A percentile compares a stretch with the other conserved stretches of the same genome.
These are phyloP conservation scores for Ogataea sp. DNA, from an alignment of 805 yeast genomes.

Conservation along the genomic window DNA sequence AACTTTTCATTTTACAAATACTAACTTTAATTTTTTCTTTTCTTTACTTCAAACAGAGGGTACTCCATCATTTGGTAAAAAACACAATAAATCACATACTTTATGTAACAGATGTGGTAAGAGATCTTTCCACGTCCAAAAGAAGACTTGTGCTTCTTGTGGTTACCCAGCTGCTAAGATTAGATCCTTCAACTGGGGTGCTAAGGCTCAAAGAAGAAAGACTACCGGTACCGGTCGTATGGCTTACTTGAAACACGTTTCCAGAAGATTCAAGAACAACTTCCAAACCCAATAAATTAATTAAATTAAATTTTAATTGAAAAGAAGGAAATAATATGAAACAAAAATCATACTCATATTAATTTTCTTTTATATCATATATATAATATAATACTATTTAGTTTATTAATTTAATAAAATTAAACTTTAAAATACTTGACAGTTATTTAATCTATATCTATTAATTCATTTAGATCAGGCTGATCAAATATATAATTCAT, in stretches of 20 bases:
- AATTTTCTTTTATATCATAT: too few species aligned
- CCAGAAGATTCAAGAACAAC: constrained; percentile 98
- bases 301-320: background rate
- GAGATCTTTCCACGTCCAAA: constrained; percentile 98
- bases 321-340: background rate
- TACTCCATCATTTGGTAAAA: constrained; percentile 99
- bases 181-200: constrained; percentile 99
- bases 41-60: constrained; percentile 59
- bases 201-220: constrained; percentile 98
- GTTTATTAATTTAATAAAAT: too few species aligned
- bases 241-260: constrained; percentile 93
- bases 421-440: background rate
- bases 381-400: too few species aligned
- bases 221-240: constrained; percentile 99
- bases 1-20: background rate
- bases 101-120: constrained; percentile 98
- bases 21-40: background rate
- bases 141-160: constrained; percentile 97
- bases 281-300: constrained; percentile 60
- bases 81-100: constrained; percentile 99
- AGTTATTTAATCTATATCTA: constrained; percentile 2
- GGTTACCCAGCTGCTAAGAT: constrained; percentile 99
- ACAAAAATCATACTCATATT: background rate
- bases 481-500: constrained; percentile 38
- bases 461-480: too few species aligned